These are phyloP conservation scores for Ceratobasidium sp. DNA, from an alignment of 1,284 basidiomycete species.

Conservation along the genomic window DNA sequence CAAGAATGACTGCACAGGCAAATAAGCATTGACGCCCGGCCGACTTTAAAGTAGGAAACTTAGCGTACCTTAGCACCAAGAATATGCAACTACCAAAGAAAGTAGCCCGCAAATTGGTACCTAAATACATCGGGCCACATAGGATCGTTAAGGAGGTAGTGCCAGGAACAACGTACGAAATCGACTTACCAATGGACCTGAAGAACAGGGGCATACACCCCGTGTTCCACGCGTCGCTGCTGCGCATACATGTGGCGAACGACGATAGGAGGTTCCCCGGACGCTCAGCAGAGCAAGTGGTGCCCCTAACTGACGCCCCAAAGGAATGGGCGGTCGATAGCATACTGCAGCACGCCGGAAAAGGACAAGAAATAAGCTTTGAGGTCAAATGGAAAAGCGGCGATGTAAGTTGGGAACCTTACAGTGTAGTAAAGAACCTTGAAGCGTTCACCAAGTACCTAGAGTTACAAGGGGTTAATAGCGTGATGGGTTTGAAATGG, in stretches of 20 bases:
- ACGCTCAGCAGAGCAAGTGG: neutral
- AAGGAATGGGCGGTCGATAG: constrained; percentile 49
- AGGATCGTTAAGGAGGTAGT: constrained; percentile 43
- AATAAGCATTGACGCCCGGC: constrained; percentile 44
- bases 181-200: constrained; percentile 47
- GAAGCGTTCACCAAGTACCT: neutral
- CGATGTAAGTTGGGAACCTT: constrained; percentile 48
- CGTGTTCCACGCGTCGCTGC: constrained; percentile 41
- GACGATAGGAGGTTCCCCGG: constrained; percentile 38
- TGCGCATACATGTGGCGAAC: constrained; percentile 40
- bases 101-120: constrained; percentile 45
- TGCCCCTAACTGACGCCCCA: neutral
- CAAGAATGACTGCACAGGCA: constrained; percentile 47
- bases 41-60: constrained; percentile 6
- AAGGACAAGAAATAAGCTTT: constrained; percentile 44
- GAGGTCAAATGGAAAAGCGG: constrained; percentile 50
- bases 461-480: too few species aligned
- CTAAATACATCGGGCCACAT: constrained; percentile 49
- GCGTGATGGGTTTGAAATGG: too few species aligned
- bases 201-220: constrained; percentile 43
- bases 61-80: constrained; percentile 48
- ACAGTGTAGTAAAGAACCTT: neutral
- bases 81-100: constrained; percentile 48
- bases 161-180: constrained; percentile 44
- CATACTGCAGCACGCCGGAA: constrained; percentile 48